phyloP scores from a whole-genome alignment of 306 rosid species.

The Oemleria cerasiformis region DNA sequence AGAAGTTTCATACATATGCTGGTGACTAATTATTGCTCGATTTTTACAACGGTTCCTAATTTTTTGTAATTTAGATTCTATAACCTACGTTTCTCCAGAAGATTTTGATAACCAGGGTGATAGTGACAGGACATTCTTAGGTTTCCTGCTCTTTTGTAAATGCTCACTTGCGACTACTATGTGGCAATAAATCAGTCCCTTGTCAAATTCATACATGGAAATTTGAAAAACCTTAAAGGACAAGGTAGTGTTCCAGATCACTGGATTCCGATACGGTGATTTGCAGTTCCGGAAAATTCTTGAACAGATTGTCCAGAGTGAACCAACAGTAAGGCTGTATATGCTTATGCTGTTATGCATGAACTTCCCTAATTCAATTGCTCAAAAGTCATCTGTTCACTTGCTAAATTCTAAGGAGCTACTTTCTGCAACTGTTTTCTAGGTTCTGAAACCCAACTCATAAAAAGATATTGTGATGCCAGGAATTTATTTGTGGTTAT shows the following conservation, averaged over 20 bases:
- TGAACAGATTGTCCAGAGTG: not conserved
- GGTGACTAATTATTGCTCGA: not conserved
- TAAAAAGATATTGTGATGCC: not conserved
- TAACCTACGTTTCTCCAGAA: not conserved
- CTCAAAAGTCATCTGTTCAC: not conserved
- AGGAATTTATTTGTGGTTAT: too few relatives aligned
- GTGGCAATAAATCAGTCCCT: not conserved
- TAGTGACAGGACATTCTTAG: constrained; percentile 3
- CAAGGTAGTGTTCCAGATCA: not conserved
- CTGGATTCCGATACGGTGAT: not conserved
- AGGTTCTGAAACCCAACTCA: too few relatives aligned
- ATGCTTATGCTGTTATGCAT: not conserved
- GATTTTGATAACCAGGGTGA: not conserved
- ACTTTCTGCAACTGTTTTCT: too few relatives aligned
- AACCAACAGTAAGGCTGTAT: not conserved
- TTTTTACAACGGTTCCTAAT: not conserved
- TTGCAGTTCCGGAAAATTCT: not conserved
- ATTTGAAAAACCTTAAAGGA: not conserved
- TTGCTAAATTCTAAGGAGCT: not conserved
- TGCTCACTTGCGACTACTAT: not conserved
- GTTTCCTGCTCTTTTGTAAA: constrained; percentile 6
- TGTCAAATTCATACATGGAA: not conserved
- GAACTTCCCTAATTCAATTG: not conserved
- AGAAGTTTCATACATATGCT: not conserved
- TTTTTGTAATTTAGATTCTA: constrained; percentile 10